These are phyloP conservation scores for Erythrophleum fordii DNA, from an alignment of 306 rosid species.

Conservation along the genomic window DNA sequence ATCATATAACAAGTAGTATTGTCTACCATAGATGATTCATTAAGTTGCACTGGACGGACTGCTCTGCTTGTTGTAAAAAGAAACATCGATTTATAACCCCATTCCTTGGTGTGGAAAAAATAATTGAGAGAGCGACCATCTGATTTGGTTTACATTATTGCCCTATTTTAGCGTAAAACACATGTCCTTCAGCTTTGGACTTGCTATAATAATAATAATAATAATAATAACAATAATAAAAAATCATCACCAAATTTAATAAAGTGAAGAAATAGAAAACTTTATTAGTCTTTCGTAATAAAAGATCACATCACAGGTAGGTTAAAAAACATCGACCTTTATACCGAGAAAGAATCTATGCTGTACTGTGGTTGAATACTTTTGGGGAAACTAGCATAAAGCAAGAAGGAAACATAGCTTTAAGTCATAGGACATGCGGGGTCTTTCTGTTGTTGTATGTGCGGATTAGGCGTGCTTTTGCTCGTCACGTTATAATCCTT, in stretches of 20 bases:
- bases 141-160: neutral
- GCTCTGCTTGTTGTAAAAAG: neutral
- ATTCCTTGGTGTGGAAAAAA: neutral
- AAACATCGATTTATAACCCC: neutral
- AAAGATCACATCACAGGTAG: neutral
- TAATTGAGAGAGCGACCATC: neutral
- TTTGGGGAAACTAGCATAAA: slow-evolving; percentile 29
- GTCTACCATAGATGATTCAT: neutral
- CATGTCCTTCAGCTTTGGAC: neutral
- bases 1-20: too few species aligned
- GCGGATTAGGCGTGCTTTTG: slow-evolving; percentile 64
- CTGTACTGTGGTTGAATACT: slow-evolving; percentile 26
- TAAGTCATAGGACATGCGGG: slow-evolving; percentile 53
- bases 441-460: slow-evolving; percentile 52
- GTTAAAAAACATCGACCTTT: neutral
- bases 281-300: neutral
- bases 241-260: neutral
- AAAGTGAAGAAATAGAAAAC: neutral
- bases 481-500: slow-evolving; percentile 58
- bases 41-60: neutral
- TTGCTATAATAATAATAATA: too few species aligned
- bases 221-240: neutral
- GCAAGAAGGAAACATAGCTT: slow-evolving; percentile 15
- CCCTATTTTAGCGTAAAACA: neutral
- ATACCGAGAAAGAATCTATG: slow-evolving; percentile 22